These are phyloP conservation scores for Linum tenue DNA, from an alignment of 345 rosid genomes.

Conservation along the genomic window DNA sequence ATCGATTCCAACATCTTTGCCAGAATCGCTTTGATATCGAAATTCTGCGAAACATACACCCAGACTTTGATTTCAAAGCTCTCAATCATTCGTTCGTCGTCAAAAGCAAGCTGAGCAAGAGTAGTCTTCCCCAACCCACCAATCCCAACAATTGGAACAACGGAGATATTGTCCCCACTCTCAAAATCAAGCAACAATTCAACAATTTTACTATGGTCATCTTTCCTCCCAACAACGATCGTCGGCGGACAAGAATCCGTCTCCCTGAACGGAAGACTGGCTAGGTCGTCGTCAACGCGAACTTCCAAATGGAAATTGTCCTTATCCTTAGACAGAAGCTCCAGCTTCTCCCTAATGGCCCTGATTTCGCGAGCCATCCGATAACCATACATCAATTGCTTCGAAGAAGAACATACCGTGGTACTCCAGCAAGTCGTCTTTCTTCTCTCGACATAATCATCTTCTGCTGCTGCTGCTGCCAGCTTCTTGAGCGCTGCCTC, in stretches of 20 bases:
- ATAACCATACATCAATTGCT: not conserved
- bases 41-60: conserved; percentile 18
- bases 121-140: not conserved
- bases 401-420: not conserved
- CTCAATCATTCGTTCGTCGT: not conserved
- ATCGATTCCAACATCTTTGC: conserved; percentile 9
- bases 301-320: conserved; percentile 14
- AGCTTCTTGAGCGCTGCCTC: conserved; percentile 1
- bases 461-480: no score
- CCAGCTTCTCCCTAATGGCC: conserved; percentile 14
- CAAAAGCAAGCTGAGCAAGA: no score
- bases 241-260: conserved; percentile 2
- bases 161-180: conserved; percentile 1
- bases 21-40: conserved; percentile 5
- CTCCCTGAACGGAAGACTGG: conserved; percentile 8
- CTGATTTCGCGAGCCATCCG: conserved; percentile 10
- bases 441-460: not conserved
- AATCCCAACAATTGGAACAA: conserved; percentile 23
- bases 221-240: conserved; percentile 12
- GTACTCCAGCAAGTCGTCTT: no score
- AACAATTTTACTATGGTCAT: not conserved
- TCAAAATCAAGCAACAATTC: conserved; percentile 11
- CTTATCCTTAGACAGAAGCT: conserved; percentile 5
- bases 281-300: not conserved
- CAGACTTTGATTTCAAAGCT: conserved; percentile 6